A percentile compares a stretch with the other conserved stretches of the same genome.
phyloP scores from a whole-genome alignment of 345 rosid genomes.

The Eucalyptus marginata region DNA sequence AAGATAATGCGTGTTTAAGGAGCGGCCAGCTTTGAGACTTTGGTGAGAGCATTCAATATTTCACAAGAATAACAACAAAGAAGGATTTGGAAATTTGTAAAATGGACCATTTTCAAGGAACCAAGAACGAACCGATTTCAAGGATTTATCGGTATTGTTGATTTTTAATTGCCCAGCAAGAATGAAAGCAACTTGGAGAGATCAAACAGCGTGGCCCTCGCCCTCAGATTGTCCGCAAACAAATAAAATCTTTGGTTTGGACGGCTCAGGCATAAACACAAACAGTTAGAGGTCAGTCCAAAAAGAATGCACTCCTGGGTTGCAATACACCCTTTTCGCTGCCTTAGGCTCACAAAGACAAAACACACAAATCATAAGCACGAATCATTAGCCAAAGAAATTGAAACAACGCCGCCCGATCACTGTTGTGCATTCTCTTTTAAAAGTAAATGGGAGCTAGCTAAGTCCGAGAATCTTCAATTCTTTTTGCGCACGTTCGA shows the following conservation, averaged over 20 bases:
- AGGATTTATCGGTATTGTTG: background rate
- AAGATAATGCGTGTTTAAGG: background rate
- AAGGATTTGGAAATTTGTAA: background rate
- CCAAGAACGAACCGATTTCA: background rate
- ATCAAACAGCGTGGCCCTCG: background rate
- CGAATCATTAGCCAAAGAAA: background rate
- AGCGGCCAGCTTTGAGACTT: background rate
- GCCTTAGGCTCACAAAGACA: background rate
- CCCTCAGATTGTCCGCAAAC: background rate
- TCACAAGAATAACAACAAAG: background rate
- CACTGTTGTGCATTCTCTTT: background rate
- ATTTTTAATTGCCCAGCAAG: background rate
- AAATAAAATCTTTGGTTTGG: background rate
- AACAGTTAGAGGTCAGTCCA: background rate
- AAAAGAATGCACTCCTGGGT: background rate
- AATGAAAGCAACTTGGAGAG: background rate
- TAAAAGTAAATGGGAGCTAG: background rate
- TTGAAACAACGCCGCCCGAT: background rate
- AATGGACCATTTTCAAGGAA: background rate
- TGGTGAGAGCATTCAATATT: background rate
- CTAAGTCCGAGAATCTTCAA: background rate
- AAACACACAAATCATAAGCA: background rate
- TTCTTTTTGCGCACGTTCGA: background rate
- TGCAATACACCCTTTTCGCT: background rate
- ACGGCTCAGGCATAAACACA: background rate